Conservation (phyloP, 495 filamentous ascomycete genomes). For the Penicillium mononematosum region DNA sequence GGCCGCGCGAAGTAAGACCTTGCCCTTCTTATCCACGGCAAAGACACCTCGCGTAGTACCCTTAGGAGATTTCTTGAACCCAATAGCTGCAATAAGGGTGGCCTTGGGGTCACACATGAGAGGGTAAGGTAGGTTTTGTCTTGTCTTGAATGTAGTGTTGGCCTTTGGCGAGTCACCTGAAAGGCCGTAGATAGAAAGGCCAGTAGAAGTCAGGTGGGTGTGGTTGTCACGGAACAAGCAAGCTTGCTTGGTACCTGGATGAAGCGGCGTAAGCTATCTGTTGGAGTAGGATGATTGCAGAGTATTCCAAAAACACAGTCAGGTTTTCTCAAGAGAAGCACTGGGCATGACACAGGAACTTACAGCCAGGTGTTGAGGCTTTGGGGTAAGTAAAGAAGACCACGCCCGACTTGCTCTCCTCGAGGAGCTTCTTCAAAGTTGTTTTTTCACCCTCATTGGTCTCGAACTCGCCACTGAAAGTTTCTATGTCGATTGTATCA, state of each 20-base stretch:
- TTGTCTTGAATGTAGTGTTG: slow-evolving; percentile 87
- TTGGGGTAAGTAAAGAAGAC: slow-evolving; percentile 95
- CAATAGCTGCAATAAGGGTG: slow-evolving; percentile 71
- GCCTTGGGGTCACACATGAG: slow-evolving; percentile 79
- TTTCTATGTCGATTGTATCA: slow-evolving; percentile 61
- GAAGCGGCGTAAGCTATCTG: slow-evolving; percentile 3
- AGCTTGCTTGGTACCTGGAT: slow-evolving; percentile 81
- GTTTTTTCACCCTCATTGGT: slow-evolving; percentile 79
- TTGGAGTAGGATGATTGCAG: not conserved
- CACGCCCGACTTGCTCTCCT: slow-evolving; percentile 79
- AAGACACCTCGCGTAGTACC: slow-evolving; percentile 86
- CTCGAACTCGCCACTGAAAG: slow-evolving; percentile 80
- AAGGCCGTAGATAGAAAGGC: slow-evolving; percentile 83
- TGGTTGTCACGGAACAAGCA: slow-evolving; percentile 89
- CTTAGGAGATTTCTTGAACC: slow-evolving; percentile 70
- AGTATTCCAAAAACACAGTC: not conserved
- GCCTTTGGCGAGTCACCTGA: slow-evolving; percentile 81
- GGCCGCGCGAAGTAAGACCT: slow-evolving; percentile 39
- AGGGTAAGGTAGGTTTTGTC: slow-evolving; percentile 83
- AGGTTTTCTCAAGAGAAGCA: not conserved
- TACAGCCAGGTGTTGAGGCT: slow-evolving; percentile 94
- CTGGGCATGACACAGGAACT: slow-evolving; percentile 36
- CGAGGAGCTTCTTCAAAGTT: slow-evolving; percentile 72
- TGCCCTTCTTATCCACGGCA: slow-evolving; percentile 70
- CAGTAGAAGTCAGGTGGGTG: slow-evolving; percentile 70